Base-by-base conservation (phyloP, 1,139 yeast species). In the Casaregolazyma lundiana region DNA sequence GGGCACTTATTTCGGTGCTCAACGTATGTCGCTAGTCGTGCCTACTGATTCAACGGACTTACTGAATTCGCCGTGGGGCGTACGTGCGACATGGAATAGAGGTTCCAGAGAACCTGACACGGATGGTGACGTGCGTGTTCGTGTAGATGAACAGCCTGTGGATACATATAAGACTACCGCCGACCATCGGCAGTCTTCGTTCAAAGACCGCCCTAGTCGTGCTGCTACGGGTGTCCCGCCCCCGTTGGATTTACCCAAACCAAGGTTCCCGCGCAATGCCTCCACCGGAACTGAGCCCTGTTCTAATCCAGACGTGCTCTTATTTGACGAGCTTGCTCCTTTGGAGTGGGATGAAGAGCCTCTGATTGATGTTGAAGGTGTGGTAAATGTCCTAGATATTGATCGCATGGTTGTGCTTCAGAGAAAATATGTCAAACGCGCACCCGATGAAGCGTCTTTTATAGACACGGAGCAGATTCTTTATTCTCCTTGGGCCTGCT, bases 41-140 rank as follows among this genome's bases (percentile, higher is more conserved):
- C 69, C 69, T 6, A 55, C 58, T 18, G 69, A 65, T 46, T 55
- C 65, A 13, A 61, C 69, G 5, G 69, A 65, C 41, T 57, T 64
- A 7, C 50, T 55, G 18, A 64, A 60, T 45, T 59, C 61, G 5
- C 69, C 69, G 0, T 65, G 69, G 69, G 69, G 66, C 6, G 51
- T 65, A 18, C 61, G 62, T 48, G 68, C 66, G 1, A 46, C 57
- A 6, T 64, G 66, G 66, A 58, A 53, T 35, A 52, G 54, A 40
- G 42, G 47, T 11, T n/a, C n/a, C n/a, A n/a, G n/a, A n/a, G n/a
- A n/a, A n/a, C n/a, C n/a, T n/a, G n/a, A 26, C 3, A n/a, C 15
- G 15, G 15, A 26, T 26, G 32, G 15, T 24, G n/a, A 24, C n/a
- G n/a, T 24, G 8, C n/a, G n/a, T 24, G 29, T 11, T 2, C 11